Evolutionary conservation across 2,329 filamentous ascomycete species (phyloP), one percentile per base, ranked within the genome.

Genomic region (Arthroderma uncinatum): DNA sequence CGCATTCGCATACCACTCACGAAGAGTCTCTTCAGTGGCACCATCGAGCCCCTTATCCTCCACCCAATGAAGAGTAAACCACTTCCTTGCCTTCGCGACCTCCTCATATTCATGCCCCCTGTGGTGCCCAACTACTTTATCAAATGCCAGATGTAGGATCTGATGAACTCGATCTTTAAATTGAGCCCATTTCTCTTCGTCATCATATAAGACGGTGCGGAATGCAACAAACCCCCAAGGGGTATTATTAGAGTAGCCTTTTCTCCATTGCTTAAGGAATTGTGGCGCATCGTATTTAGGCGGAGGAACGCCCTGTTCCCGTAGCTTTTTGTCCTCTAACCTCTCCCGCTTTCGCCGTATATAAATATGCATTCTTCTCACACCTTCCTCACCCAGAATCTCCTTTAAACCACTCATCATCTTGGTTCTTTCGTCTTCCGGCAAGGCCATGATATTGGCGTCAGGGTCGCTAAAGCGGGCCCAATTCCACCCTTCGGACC

Each of bases 401-500:
- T 50, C 47, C 25, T 50, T 16, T 12, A 50, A 50, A 10, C 47
- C 47, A 3, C 16, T 12, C 2, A 33, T 19, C 25, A 50, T 30
- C 47, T 10, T 50, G 2, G 14, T 19, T n/a, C 7, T 6, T 33
- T 50, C 47, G 3, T 50, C 47, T n/a, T 34, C 25, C n/a, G 47
- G n/a, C 19, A 33, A 16, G 23, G 12, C 47, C 9, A 14, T n/a
- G 25, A 50, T 10, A 28, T 48, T 21, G 7, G 40, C 10, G 21
- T 48, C 21, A 16, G 44, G 44, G 44, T 48, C 44, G 12, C 44
- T 48, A 5, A 28, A 30, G n/a, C 47, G 47, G 0, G 25, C 47
- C 47, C 47, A 50, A 50, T 50, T 50, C 47, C 47, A 50, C 33
- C 47, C 47, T 16, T 50, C 47, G 2, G 47, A 25, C 47, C 47